A percentile compares a stretch with the other conserved stretches of the same genome.
phyloP scores from a whole-genome alignment of 2,329 filamentous ascomycete genomes.

The Capronia epimyces region DNA sequence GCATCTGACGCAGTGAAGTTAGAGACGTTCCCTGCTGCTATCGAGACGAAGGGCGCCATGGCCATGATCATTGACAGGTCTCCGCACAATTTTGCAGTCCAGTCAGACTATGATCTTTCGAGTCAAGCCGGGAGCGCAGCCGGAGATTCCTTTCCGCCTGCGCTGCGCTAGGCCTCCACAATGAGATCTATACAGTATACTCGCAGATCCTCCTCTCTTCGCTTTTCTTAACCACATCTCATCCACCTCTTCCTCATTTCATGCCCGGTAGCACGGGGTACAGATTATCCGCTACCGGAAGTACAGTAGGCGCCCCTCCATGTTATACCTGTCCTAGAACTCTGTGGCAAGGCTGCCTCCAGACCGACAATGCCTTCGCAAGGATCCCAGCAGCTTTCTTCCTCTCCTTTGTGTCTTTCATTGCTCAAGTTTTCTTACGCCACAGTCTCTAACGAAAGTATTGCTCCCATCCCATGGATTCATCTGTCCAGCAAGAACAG shows the following conservation, averaged over 20 bases:
- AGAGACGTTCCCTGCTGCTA: background rate
- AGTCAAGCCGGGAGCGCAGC: background rate
- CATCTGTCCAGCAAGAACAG: constrained; percentile 39
- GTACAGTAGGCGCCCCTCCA: too few species aligned
- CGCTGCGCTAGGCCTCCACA: background rate
- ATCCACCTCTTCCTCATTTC: background rate
- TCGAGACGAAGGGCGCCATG: background rate
- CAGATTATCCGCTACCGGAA: too few species aligned
- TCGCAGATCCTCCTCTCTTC: background rate
- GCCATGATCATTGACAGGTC: background rate
- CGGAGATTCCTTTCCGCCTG: background rate
- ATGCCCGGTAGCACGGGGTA: background rate
- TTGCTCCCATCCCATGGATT: constrained; percentile 41
- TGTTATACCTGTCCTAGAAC: background rate
- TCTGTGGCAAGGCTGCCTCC: background rate
- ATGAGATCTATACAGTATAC: background rate
- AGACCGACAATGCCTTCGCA: constrained; percentile 39
- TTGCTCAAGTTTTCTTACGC: constrained; percentile 44
- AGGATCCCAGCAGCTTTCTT: constrained; percentile 40
- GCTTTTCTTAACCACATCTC: background rate
- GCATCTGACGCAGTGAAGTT: background rate
- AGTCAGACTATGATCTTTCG: background rate
- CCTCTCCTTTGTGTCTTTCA: constrained; percentile 41
- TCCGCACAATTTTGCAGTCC: background rate
- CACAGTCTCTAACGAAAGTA: constrained; percentile 35